These are phyloP conservation scores for Ogataea paradorogensis DNA, from an alignment of 805 yeast genomes.

Conservation along the genomic window DNA sequence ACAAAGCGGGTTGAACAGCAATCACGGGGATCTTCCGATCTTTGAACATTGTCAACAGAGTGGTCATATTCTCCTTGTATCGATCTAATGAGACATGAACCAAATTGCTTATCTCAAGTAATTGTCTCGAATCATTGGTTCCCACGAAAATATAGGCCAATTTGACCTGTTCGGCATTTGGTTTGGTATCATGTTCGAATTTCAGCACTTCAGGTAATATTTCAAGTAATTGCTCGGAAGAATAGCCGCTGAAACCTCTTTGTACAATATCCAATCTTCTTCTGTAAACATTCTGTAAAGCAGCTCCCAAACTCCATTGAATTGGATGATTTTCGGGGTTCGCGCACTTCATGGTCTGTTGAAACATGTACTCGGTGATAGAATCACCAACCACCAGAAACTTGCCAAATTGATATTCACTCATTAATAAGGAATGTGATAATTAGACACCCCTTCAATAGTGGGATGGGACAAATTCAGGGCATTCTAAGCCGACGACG, in stretches of 20 bases:
- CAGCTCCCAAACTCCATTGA: conserved; percentile 33
- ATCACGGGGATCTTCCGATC: conserved; percentile 48
- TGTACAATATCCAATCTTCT: conserved; percentile 66
- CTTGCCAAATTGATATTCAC: conserved; percentile 21
- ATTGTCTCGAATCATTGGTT: conserved; percentile 59
- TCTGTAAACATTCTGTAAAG: conserved; percentile 39
- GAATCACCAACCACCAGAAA: conserved; percentile 38
- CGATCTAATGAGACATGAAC: conserved; percentile 47
- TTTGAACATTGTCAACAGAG: conserved; percentile 40
- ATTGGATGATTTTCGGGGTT: conserved; percentile 17
- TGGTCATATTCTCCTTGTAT: conserved; percentile 46
- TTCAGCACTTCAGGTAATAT: conserved; percentile 51
- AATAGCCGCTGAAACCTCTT: conserved; percentile 80
- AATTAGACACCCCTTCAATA: background rate
- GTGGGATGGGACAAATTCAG: background rate
- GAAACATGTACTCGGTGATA: conserved; percentile 33
- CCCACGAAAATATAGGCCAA: conserved; percentile 69
- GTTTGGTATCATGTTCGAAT: conserved; percentile 39
- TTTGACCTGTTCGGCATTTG: conserved; percentile 33
- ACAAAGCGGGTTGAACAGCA: conserved; percentile 61
- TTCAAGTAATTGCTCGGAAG: conserved; percentile 54
- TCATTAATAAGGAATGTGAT: conserved; percentile 10
- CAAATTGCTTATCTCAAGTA: conserved; percentile 33
- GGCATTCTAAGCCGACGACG: too few relatives aligned
- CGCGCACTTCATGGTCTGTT: background rate